phyloP scores from a whole-genome alignment of 345 rosid genomes.

The Euphorbia peplus region DNA sequence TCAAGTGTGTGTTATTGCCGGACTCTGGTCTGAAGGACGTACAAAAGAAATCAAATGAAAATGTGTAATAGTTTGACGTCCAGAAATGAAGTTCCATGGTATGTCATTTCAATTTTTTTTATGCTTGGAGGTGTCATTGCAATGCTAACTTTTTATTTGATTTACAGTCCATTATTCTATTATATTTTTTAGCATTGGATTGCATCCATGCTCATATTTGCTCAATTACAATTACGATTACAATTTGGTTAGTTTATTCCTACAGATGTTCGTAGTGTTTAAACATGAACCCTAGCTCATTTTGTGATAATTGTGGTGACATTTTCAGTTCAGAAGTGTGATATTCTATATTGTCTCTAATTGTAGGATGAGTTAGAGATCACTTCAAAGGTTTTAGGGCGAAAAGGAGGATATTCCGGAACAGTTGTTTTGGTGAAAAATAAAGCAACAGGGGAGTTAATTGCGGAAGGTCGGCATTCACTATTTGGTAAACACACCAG shows the following conservation, averaged over 20 bases:
- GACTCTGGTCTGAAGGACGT: no score
- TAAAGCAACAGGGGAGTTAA: slow-evolving; percentile 65
- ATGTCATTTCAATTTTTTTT: no score
- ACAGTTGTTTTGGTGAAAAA: slow-evolving; percentile 64
- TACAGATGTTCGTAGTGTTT: not conserved
- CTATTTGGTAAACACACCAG: slow-evolving; percentile 60
- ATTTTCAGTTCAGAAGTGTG: not conserved
- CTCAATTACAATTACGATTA: not conserved
- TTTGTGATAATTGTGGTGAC: not conserved
- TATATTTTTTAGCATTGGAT: not conserved
- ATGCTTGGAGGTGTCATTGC: no score
- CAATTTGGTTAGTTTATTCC: not conserved
- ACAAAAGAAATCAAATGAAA: no score
- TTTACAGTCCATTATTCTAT: not conserved
- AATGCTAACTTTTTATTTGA: not conserved
- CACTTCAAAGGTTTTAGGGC: slow-evolving; percentile 64
- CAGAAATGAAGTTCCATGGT: no score
- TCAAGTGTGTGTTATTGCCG: no score
- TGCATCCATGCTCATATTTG: not conserved
- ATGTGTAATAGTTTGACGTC: no score
- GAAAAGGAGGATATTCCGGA: slow-evolving; percentile 64
- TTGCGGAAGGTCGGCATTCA: slow-evolving; percentile 96
- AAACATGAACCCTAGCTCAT: not conserved
- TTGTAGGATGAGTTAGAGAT: slow-evolving; percentile 84
- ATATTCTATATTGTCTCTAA: not conserved